Evolutionary conservation across 2,329 filamentous ascomycete species (phyloP), one percentile per base, ranked within the genome.

Genomic region (Fusarium armeniacum): DNA sequence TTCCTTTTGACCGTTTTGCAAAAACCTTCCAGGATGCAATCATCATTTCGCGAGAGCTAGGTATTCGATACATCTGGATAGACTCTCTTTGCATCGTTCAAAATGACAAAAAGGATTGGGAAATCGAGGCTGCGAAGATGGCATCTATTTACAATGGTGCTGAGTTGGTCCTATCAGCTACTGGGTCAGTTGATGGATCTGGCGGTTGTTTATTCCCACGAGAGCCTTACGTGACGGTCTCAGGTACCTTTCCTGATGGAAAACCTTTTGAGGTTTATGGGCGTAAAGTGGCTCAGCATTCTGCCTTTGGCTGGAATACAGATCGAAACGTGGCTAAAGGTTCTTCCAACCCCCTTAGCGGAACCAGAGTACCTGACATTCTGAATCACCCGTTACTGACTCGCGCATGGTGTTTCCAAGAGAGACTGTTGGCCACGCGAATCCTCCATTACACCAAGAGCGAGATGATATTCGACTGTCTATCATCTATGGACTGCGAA

Each of bases 391-490:
- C 72, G 1, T 15, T 76, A 2, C 59, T 73, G 62, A 65, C 61
- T 3, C 65, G 77, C 2, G 76, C 72, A 0, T 78, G 77, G 77
- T 73, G 72, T 4, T 73, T 77, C 5, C 77, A 78, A 3, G 77
- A 78, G 16, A 72, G 77, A 4, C 40, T 76, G 0, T 33, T 78
- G 6, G 73, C 76, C 0, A 72, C 74, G 2, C 46, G 75, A 0
- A 65, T 77, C 2, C 62, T 78, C 1, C 76, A 78, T 36, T 78
- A 76, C n/a, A 75, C 70, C 6, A 68, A 69, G 11, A 45, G 61
- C 9, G 75, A 77, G 55, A 54, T 73, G 13, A 46, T 75, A 3
- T 76, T 76, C 10, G 75, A 76, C 30, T 76, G 75, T 22, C 36
- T 72, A 1, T 63, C 68, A 0, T 62, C 61, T 4, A 68, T 70